A percentile compares a stretch with the other conserved stretches of the same genome.
Conservation (phyloP, 73 alveolate genomes). For the Paramecium primaurelia region DNA sequence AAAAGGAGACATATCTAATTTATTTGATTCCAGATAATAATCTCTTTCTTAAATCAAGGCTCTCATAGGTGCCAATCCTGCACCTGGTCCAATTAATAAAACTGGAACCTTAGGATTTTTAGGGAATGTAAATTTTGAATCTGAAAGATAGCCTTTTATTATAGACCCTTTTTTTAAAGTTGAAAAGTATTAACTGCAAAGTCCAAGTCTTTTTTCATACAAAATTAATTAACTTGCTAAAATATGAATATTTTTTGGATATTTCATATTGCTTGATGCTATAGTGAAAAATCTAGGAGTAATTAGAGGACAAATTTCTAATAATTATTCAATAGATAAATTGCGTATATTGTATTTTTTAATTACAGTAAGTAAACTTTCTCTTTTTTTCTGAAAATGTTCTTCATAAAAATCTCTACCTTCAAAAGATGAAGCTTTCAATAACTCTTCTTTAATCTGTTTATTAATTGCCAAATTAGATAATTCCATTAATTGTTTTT, state of each 20-base stretch:
- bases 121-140: conserved; percentile 69
- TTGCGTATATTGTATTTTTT: conserved; percentile 66
- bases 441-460: conserved; percentile 50
- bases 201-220: conserved; percentile 64
- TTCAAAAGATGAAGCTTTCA: conserved; percentile 54
- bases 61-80: conserved; percentile 80
- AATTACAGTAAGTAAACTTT: conserved; percentile 63
- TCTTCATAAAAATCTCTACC: conserved; percentile 34
- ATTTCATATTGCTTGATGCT: conserved; percentile 60
- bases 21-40: conserved; percentile 45
- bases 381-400: conserved; percentile 21
- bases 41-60: conserved; percentile 72
- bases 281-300: conserved; percentile 75
- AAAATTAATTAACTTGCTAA: conserved; percentile 57
- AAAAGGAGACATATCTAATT: conserved; percentile 54
- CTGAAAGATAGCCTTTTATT: conserved; percentile 61
- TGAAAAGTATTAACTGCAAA: conserved; percentile 62
- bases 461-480: conserved; percentile 55
- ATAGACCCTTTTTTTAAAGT: conserved; percentile 45
- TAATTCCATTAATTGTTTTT: conserved; percentile 57
- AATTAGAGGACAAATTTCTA: conserved; percentile 70
- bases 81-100: conserved; percentile 79
- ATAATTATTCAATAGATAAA: conserved; percentile 63
- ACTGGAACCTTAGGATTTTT: conserved; percentile 67
- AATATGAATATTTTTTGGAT: conserved; percentile 59